Conservation (phyloP, 169 alveolate species). For the Plasmodium vivax region DNA sequence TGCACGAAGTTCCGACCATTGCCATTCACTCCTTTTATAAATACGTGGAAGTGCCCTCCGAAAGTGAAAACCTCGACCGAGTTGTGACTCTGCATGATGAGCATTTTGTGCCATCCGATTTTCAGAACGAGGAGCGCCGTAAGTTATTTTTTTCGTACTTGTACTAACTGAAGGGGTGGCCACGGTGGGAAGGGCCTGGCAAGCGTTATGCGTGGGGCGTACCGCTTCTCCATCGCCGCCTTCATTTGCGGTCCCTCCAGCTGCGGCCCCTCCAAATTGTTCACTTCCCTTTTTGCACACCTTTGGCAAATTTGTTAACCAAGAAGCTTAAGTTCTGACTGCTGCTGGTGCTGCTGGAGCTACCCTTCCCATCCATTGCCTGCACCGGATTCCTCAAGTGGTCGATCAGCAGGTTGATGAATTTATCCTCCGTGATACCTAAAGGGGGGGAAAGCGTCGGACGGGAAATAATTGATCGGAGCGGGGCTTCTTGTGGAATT, state of each 20-base stretch:
- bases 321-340: conserved; percentile 29
- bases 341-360: not conserved
- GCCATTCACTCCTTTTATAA: conserved; percentile 63
- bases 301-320: conserved; percentile 42
- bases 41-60: conserved; percentile 39
- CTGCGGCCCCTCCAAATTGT: not conserved
- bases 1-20: conserved; percentile 42
- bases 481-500: not conserved
- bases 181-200: not conserved
- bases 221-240: not conserved
- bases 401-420: conserved; percentile 51
- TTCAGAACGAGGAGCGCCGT: conserved; percentile 47
- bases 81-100: conserved; percentile 33
- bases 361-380: conserved; percentile 11
- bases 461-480: not conserved
- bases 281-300: conserved; percentile 18
- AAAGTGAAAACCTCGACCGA: conserved; percentile 13
- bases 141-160: conserved; percentile 50
- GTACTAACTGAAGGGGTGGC: not conserved
- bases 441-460: not conserved
- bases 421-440: conserved; percentile 59
- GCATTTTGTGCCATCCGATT: conserved; percentile 38
- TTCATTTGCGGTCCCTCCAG: not conserved
- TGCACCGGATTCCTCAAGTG: conserved; percentile 49
- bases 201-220: not conserved